Conservation (phyloP, 371 early-diverging fungal species). For the Apophysomyces trapeziformis region DNA sequence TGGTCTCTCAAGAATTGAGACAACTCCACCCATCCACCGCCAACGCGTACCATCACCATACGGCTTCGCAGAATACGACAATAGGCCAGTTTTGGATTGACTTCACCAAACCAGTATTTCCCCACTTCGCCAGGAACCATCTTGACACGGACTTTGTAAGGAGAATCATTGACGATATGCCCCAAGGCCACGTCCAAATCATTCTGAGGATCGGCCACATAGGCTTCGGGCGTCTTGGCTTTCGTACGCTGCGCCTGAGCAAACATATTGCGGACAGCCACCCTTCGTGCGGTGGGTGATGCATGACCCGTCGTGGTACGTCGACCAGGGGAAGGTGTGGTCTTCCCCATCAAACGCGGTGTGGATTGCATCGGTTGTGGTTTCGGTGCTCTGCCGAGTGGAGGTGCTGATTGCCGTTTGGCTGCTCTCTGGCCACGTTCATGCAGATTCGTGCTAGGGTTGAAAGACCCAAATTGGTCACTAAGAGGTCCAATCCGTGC, state of each 20-base stretch:
- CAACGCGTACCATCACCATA: slow-evolving; percentile 80
- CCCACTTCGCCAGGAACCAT: slow-evolving; percentile 66
- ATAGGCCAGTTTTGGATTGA: slow-evolving; percentile 69
- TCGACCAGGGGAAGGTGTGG: background rate
- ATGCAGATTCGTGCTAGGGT: slow-evolving; percentile 17
- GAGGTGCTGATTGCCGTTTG: slow-evolving; percentile 30
- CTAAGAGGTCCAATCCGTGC: slow-evolving; percentile 37
- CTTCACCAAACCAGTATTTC: slow-evolving; percentile 75
- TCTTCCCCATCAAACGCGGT: slow-evolving; percentile 30
- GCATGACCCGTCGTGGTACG: slow-evolving; percentile 9
- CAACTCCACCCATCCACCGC: slow-evolving; percentile 78
- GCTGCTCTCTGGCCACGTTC: slow-evolving; percentile 28
- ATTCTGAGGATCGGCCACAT: slow-evolving; percentile 67
- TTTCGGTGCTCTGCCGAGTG: slow-evolving; percentile 26
- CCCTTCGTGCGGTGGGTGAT: slow-evolving; percentile 4
- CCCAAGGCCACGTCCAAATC: slow-evolving; percentile 74
- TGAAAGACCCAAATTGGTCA: slow-evolving; percentile 27
- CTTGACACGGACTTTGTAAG: slow-evolving; percentile 44
- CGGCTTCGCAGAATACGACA: slow-evolving; percentile 71
- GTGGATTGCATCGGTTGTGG: slow-evolving; percentile 36
- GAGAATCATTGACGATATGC: slow-evolving; percentile 63
- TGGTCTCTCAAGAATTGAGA: slow-evolving; percentile 59
- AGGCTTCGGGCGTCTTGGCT: slow-evolving; percentile 34
- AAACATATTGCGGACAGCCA: background rate
- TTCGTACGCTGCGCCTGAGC: slow-evolving; percentile 13